Percentiles rank a stretch among this genome's conserved stretches.
Evolutionary conservation across 139 green algal species (phyloP).

Genomic region (Picochlorum sp.): DNA sequence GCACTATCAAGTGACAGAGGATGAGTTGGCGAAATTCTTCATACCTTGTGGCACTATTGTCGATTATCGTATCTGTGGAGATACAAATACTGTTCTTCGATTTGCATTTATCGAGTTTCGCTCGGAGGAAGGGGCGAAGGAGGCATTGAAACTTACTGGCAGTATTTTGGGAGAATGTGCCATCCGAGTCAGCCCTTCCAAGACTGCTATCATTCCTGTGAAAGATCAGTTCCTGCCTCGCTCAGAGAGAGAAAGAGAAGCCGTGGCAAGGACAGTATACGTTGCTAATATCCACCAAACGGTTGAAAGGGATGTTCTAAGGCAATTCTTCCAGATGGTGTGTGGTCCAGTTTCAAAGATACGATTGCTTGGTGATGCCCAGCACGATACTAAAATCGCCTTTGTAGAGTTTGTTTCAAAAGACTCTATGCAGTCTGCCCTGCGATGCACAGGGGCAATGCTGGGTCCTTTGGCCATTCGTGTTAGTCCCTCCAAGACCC

Average conservation of each 20-base stretch:
- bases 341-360: slow-evolving; percentile 77
- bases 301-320: slow-evolving; percentile 55
- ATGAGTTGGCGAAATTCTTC: slow-evolving; percentile 59
- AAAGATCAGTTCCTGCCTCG: slow-evolving; percentile 66
- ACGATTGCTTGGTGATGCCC: slow-evolving; percentile 76
- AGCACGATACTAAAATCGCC: slow-evolving; percentile 84
- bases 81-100: slow-evolving; percentile 80
- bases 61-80: slow-evolving; percentile 89
- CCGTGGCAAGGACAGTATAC: slow-evolving; percentile 79
- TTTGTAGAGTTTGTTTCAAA: slow-evolving; percentile 88
- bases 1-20: slow-evolving; percentile 62
- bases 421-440: slow-evolving; percentile 66
- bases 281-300: slow-evolving; percentile 91
- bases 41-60: slow-evolving; percentile 55
- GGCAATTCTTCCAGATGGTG: slow-evolving; percentile 78
- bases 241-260: slow-evolving; percentile 42
- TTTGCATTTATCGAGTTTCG: slow-evolving; percentile 95
- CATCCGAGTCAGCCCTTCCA: slow-evolving; percentile 77
- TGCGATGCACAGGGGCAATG: slow-evolving; percentile 85
- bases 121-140: slow-evolving; percentile 35
- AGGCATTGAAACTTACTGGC: slow-evolving; percentile 51
- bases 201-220: slow-evolving; percentile 90
- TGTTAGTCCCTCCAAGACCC: slow-evolving; percentile 79
- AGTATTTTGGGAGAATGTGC: slow-evolving; percentile 52
- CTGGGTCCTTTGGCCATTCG: slow-evolving; percentile 69